phyloP scores from a whole-genome alignment of 2,329 filamentous ascomycete genomes.

The Ceratocystis destructans region DNA sequence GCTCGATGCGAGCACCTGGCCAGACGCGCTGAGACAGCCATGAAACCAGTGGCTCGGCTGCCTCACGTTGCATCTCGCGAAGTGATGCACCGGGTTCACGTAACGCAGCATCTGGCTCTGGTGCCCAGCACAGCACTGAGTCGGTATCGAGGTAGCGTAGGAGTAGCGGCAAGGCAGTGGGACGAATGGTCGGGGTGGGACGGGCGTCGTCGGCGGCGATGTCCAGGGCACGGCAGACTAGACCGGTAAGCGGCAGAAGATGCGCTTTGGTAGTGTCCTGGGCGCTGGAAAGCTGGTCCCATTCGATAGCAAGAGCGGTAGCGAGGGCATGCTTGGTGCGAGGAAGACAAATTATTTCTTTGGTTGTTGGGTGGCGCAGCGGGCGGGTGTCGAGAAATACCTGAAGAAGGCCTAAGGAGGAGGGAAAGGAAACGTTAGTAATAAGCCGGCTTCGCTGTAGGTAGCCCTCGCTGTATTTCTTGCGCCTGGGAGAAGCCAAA shows the following conservation, averaged over 20 bases:
- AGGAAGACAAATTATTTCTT: slow-evolving; percentile 59
- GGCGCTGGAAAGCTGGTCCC: slow-evolving; percentile 70
- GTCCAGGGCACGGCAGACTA: slow-evolving; percentile 71
- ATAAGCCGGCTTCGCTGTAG: not conserved
- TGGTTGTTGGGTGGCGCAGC: slow-evolving; percentile 62
- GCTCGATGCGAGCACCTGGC: slow-evolving; percentile 65
- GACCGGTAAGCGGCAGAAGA: slow-evolving; percentile 77
- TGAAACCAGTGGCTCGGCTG: slow-evolving; percentile 55
- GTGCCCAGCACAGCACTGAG: slow-evolving; percentile 78
- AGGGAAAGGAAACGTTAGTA: not conserved
- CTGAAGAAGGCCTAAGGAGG: slow-evolving; percentile 32
- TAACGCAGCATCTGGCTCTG: slow-evolving; percentile 38
- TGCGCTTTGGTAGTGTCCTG: slow-evolving; percentile 77
- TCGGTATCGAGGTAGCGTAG: slow-evolving; percentile 87
- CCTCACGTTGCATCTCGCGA: slow-evolving; percentile 55
- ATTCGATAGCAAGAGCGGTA: slow-evolving; percentile 76
- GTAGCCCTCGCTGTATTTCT: too few species aligned
- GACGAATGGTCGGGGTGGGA: slow-evolving; percentile 40
- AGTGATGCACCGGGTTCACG: slow-evolving; percentile 34
- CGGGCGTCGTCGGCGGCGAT: slow-evolving; percentile 52
- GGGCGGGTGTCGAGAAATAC: slow-evolving; percentile 67
- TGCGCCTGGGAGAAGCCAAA: not conserved
- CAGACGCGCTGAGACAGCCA: slow-evolving; percentile 63
- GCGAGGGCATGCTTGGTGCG: slow-evolving; percentile 67
- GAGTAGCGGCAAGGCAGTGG: slow-evolving; percentile 50